Conservation (phyloP, 306 rosid species). For the Fragaria ananassa region DNA sequence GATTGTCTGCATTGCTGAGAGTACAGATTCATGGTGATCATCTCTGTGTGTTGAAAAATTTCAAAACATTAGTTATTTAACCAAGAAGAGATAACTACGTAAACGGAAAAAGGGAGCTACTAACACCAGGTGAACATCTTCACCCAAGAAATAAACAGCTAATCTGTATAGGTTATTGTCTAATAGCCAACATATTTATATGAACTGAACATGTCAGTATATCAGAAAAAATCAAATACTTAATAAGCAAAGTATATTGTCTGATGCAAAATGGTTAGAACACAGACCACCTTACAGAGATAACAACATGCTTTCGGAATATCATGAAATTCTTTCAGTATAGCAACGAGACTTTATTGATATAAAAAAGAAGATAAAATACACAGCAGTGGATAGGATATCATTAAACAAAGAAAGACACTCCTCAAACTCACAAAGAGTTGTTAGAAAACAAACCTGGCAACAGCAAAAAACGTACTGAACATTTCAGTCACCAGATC, state of each 20-base stretch:
- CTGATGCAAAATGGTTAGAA: background rate
- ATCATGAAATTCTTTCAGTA: background rate
- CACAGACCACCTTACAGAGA: constrained; percentile 2
- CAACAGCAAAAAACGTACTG: constrained; percentile 76
- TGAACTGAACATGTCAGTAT: background rate
- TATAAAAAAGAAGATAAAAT: background rate
- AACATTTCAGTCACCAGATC: constrained; percentile 92
- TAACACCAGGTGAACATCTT: background rate
- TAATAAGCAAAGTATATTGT: background rate
- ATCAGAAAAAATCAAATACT: background rate
- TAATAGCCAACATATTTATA: background rate
- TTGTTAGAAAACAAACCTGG: constrained; percentile 58
- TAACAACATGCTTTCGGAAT: background rate
- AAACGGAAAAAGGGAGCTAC: background rate
- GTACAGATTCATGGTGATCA: constrained; percentile 90
- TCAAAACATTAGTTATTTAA: background rate
- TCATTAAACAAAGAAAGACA: background rate
- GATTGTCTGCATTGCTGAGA: constrained; percentile 91
- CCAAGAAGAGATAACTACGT: background rate
- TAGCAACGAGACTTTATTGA: background rate
- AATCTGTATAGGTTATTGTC: background rate
- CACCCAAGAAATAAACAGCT: background rate
- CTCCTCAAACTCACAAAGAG: constrained; percentile 5
- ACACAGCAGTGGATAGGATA: background rate
- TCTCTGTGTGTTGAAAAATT: constrained; percentile 49